These are phyloP conservation scores for Ensete glaucum DNA, from an alignment of 176 grass and related monocot genomes.

Conservation along the genomic window DNA sequence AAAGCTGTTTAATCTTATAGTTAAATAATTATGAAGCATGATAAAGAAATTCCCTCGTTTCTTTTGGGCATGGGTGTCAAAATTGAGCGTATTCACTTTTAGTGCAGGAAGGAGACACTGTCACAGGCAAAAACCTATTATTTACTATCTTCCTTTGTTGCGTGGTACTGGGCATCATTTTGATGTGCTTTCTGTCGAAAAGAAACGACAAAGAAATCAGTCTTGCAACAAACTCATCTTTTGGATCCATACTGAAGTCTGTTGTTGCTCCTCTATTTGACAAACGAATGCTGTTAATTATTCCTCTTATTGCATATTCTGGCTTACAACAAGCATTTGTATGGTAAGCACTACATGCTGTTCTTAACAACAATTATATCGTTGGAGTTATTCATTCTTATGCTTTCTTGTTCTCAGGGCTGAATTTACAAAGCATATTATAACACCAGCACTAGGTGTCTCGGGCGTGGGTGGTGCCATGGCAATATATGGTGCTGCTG, in stretches of 20 bases:
- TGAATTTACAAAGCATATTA: slow-evolving; percentile 87
- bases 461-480: slow-evolving; percentile 91
- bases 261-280: slow-evolving; percentile 66
- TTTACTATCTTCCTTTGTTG: slow-evolving; percentile 85
- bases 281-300: slow-evolving; percentile 70
- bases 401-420: slow-evolving; percentile 42
- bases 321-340: slow-evolving; percentile 97
- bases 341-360: slow-evolving; percentile 42
- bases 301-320: slow-evolving; percentile 87
- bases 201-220: slow-evolving; percentile 51
- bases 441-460: slow-evolving; percentile 89
- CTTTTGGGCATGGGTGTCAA: background rate
- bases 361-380: background rate
- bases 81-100: background rate
- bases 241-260: slow-evolving; percentile 57
- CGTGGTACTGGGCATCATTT: slow-evolving; percentile 77
- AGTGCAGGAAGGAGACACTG: slow-evolving; percentile 53
- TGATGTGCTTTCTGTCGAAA: slow-evolving; percentile 88
- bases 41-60: background rate
- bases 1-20: background rate
- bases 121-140: slow-evolving; percentile 67
- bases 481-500: slow-evolving; percentile 88
- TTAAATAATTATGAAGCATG: background rate
- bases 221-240: slow-evolving; percentile 35
- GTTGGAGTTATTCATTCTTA: slow-evolving; percentile 6